Conservation (phyloP, 2,329 filamentous ascomycete species). For the Aspergillus terreus region DNA sequence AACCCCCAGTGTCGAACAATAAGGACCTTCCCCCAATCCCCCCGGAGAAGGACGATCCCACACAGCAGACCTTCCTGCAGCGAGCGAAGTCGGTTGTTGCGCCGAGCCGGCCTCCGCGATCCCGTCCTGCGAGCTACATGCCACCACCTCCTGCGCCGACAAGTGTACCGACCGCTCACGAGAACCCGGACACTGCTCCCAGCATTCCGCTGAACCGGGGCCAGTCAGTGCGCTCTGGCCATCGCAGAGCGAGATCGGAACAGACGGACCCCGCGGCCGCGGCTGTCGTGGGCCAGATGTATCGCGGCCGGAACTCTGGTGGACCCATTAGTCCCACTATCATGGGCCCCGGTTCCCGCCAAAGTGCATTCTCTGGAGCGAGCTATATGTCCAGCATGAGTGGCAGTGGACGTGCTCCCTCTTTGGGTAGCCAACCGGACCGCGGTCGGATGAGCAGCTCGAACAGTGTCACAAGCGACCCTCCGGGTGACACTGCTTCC, state of each 20-base stretch:
- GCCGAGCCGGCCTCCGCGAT: conserved; percentile 38
- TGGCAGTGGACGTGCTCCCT: conserved; percentile 51
- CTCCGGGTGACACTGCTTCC: conserved; percentile 42
- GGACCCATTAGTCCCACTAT: conserved; percentile 55
- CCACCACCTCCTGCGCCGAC: conserved; percentile 33
- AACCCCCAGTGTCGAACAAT: conserved; percentile 45
- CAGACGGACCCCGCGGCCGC: conserved; percentile 53
- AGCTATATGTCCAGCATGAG: conserved; percentile 53
- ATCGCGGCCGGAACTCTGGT: conserved; percentile 59
- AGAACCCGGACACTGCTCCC: conserved; percentile 46
- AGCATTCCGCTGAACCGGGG: conserved; percentile 45
- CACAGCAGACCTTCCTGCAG: conserved; percentile 50
- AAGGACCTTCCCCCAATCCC: conserved; percentile 84
- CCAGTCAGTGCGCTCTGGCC: conserved; percentile 37
- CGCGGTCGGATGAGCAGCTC: conserved; percentile 62
- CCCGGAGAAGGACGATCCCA: conserved; percentile 48
- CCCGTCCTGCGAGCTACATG: conserved; percentile 45
- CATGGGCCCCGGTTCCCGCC: conserved; percentile 38
- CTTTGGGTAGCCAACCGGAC: conserved; percentile 46
- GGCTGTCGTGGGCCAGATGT: conserved; percentile 83
- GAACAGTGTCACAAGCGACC: conserved; percentile 53
- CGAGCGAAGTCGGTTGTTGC: conserved; percentile 59
- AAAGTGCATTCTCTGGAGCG: conserved; percentile 38
- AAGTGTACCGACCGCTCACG: conserved; percentile 34
- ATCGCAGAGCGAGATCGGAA: conserved; percentile 50